A percentile compares a stretch with the other conserved stretches of the same genome.
Conservation (phyloP, 208 protist genomes). For the Porcisia deanei region DNA sequence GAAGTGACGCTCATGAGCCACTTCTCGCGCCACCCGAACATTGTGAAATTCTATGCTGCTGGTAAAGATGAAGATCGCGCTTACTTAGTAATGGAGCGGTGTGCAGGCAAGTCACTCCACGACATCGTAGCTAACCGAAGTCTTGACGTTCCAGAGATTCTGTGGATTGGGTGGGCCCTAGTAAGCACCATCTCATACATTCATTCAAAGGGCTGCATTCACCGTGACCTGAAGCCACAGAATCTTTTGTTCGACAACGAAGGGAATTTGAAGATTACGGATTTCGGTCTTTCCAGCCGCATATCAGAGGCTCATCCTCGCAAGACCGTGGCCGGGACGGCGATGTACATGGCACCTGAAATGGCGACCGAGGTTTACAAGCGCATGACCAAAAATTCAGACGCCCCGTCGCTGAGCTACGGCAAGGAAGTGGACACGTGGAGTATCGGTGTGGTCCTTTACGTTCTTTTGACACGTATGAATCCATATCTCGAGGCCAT, state of each 20-base stretch:
- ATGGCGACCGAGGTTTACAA: slow-evolving; percentile 88
- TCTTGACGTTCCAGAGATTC: slow-evolving; percentile 71
- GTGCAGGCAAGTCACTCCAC: slow-evolving; percentile 70
- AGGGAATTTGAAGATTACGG: slow-evolving; percentile 92
- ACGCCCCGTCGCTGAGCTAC: slow-evolving; percentile 67
- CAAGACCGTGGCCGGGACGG: slow-evolving; percentile 89
- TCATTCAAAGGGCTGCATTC: slow-evolving; percentile 87
- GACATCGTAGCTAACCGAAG: slow-evolving; percentile 68
- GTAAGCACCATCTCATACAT: slow-evolving; percentile 84
- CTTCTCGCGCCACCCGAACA: slow-evolving; percentile 87
- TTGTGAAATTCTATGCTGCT: slow-evolving; percentile 81
- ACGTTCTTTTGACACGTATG: slow-evolving; percentile 84
- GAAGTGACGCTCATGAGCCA: slow-evolving; percentile 88
- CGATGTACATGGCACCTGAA: slow-evolving; percentile 92
- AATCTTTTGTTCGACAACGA: slow-evolving; percentile 91
- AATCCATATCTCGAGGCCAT: slow-evolving; percentile 85
- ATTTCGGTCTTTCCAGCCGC: slow-evolving; percentile 89
- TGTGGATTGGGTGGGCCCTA: slow-evolving; percentile 87
- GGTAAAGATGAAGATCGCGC: slow-evolving; percentile 69
- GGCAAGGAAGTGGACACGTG: slow-evolving; percentile 89
- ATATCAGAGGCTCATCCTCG: slow-evolving; percentile 77
- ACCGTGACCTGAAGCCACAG: slow-evolving; percentile 90
- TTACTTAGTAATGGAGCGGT: slow-evolving; percentile 91
- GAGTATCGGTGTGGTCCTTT: slow-evolving; percentile 89
- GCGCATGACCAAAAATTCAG: slow-evolving; percentile 64